These are phyloP conservation scores for Candida neerlandica DNA, from an alignment of 1,139 yeast species.

Conservation along the genomic window DNA sequence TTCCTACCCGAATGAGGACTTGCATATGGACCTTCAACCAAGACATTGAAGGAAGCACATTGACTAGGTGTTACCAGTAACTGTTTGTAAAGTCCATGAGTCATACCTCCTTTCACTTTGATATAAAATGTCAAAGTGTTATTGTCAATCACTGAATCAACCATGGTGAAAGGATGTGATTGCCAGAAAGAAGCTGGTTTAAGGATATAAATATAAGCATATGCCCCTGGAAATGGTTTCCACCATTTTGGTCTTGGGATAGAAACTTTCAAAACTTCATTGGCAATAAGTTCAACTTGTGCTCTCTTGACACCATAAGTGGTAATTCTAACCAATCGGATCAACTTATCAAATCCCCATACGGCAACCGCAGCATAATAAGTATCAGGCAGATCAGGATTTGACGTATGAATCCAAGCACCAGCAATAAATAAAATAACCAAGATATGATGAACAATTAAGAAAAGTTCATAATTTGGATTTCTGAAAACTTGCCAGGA, in stretches of 20 bases:
- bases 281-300: constrained; percentile 14
- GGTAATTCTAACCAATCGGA: constrained; percentile 24
- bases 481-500: constrained; percentile 41
- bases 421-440: constrained; percentile 54
- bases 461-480: constrained; percentile 58
- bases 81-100: constrained; percentile 33
- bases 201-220: constrained; percentile 54
- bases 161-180: constrained; percentile 66
- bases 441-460: constrained; percentile 53
- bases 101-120: constrained; percentile 50
- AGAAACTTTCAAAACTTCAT: constrained; percentile 17
- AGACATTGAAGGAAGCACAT: constrained; percentile 20
- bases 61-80: constrained; percentile 12
- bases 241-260: constrained; percentile 20
- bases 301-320: constrained; percentile 34
- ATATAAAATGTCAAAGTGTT: constrained; percentile 42
- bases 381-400: constrained; percentile 15
- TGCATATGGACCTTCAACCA: constrained; percentile 34
- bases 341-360: constrained; percentile 33
- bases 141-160: constrained; percentile 35
- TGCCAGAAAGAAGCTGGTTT: constrained; percentile 59
- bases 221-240: constrained; percentile 44
- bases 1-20: constrained; percentile 21
- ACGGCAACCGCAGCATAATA: constrained; percentile 23
- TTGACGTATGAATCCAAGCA: constrained; percentile 54